These are phyloP conservation scores for Hypomontagnella submonticulosa DNA, from an alignment of 495 filamentous ascomycete species.

Conservation along the genomic window DNA sequence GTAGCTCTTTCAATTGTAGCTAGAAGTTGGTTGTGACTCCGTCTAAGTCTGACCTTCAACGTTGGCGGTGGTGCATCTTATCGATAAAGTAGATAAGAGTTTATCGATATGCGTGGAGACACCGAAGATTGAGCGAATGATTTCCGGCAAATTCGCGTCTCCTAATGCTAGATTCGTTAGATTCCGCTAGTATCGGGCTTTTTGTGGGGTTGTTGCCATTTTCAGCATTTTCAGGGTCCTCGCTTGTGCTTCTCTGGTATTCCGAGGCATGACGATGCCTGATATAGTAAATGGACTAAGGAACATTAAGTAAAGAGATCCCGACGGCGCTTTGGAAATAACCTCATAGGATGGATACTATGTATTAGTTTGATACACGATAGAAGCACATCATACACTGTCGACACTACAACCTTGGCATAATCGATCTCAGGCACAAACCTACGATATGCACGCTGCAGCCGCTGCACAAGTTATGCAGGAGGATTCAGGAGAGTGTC, in stretches of 20 bases:
- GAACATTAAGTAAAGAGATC: background rate
- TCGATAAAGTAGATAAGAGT: constrained; percentile 27
- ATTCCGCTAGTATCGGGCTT: constrained; percentile 29
- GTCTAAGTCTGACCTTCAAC: too few relatives aligned
- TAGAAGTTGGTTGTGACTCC: background rate
- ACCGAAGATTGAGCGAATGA: constrained; percentile 31
- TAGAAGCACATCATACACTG: constrained; percentile 4
- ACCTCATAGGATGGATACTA: constrained; percentile 17
- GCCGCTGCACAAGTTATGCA: constrained; percentile 4
- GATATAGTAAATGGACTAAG: constrained; percentile 8
- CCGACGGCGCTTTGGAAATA: constrained; percentile 13
- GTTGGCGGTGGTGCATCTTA: constrained; percentile 14
- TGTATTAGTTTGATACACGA: too few relatives aligned
- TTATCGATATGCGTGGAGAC: background rate
- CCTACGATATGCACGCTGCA: constrained; percentile 20
- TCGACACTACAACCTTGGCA: constrained; percentile 4
- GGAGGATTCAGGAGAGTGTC: constrained; percentile 25
- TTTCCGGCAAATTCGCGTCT: constrained; percentile 39
- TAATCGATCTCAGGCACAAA: constrained; percentile 27
- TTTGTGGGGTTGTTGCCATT: constrained; percentile 16
- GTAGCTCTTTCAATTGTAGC: background rate
- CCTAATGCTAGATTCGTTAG: constrained; percentile 16
- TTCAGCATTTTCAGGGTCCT: constrained; percentile 27
- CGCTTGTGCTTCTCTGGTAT: background rate
- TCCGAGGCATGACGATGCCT: constrained; percentile 25